These are phyloP conservation scores for Chenopodium formosanum DNA, from an alignment of 148 eudicot genomes.

Conservation along the genomic window DNA sequence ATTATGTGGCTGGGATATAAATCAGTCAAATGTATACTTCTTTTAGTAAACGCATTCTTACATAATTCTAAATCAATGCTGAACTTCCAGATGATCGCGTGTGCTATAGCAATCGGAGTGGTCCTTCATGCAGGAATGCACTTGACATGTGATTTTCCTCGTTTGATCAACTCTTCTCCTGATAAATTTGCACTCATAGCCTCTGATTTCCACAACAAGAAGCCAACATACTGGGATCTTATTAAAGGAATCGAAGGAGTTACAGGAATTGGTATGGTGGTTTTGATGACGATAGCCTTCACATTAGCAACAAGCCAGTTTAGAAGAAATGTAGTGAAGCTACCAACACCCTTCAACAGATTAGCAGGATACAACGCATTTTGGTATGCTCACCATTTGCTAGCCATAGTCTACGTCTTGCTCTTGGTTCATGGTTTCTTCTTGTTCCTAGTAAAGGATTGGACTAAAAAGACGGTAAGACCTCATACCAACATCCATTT, in stretches of 20 bases:
- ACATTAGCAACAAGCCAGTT: conserved; percentile 74
- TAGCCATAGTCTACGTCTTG: conserved; percentile 66
- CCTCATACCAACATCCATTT: neutral
- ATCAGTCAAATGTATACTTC: neutral
- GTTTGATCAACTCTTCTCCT: conserved; percentile 55
- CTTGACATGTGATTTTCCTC: conserved; percentile 84
- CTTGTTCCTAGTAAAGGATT: conserved; percentile 62
- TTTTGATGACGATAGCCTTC: conserved; percentile 69
- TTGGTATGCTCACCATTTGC: conserved; percentile 93
- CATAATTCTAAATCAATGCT: neutral
- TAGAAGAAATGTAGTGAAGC: conserved; percentile 59
- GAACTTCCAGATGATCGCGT: conserved; percentile 62
- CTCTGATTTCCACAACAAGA: conserved; percentile 51
- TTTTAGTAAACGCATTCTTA: neutral
- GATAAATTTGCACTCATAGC: conserved; percentile 65
- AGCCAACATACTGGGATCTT: conserved; percentile 63
- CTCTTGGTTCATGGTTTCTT: conserved; percentile 78
- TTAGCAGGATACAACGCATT: conserved; percentile 90
- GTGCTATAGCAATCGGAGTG: conserved; percentile 65
- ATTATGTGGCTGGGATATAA: neutral
- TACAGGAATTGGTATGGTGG: conserved; percentile 84
- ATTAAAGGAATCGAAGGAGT: conserved; percentile 53
- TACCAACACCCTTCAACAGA: conserved; percentile 74
- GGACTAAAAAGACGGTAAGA: conserved; percentile 87
- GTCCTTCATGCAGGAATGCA: conserved; percentile 75